Evolutionary conservation across 2,329 filamentous ascomycete species (phyloP).

Genomic region (Pestalotiopsis sp.): DNA sequence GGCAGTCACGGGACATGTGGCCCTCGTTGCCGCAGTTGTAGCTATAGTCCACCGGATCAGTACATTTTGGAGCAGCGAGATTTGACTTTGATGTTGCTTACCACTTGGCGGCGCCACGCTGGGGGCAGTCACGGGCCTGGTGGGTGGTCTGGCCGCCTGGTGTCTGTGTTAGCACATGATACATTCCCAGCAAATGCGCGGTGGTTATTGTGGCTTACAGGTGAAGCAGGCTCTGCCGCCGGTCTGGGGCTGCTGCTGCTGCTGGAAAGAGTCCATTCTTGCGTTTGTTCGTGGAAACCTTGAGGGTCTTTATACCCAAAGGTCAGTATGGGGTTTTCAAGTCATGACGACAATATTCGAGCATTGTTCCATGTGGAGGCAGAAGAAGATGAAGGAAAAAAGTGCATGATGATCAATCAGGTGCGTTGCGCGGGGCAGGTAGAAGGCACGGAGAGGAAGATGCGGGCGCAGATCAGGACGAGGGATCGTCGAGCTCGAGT

Average conservation of each 20-base stretch:
- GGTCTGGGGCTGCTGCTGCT: slow-evolving; percentile 14
- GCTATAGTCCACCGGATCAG: slow-evolving; percentile 20
- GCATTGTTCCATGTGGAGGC: neutral
- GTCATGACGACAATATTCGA: neutral
- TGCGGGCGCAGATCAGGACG: neutral
- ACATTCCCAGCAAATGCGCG: slow-evolving; percentile 16
- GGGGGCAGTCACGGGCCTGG: slow-evolving; percentile 83
- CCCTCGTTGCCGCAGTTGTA: slow-evolving; percentile 58
- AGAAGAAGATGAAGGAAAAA: neutral
- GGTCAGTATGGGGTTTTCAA: neutral
- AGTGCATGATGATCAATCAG: neutral
- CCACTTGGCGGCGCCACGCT: slow-evolving; percentile 82
- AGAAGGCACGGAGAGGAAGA: neutral
- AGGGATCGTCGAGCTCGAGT: neutral
- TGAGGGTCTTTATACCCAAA: neutral
- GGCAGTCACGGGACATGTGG: slow-evolving; percentile 85
- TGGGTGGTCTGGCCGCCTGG: slow-evolving; percentile 74
- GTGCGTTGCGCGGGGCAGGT: neutral
- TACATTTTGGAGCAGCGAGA: neutral
- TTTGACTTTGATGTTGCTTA: slow-evolving; percentile 44
- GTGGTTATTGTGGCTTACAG: slow-evolving; percentile 41
- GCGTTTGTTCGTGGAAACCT: slow-evolving; percentile 9
- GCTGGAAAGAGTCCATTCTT: slow-evolving; percentile 45
- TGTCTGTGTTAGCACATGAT: slow-evolving; percentile 25
- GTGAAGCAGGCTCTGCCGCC: slow-evolving; percentile 54